These are phyloP conservation scores for Jackrogersella multiformis DNA, from an alignment of 495 filamentous ascomycete species.

Conservation along the genomic window DNA sequence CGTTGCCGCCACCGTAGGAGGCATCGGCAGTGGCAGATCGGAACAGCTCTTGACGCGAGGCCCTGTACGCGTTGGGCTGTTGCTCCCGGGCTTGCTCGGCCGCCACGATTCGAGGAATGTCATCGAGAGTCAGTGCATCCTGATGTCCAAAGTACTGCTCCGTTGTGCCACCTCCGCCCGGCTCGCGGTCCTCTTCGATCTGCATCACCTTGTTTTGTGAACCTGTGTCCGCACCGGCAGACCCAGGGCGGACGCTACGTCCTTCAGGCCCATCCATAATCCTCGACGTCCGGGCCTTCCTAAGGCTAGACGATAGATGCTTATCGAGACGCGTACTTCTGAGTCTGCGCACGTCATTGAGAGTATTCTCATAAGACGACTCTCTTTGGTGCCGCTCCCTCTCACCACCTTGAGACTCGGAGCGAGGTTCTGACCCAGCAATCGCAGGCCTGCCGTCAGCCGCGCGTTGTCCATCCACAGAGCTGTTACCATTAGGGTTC, in stretches of 20 bases:
- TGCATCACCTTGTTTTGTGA: slow-evolving; percentile 69
- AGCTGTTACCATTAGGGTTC: slow-evolving; percentile 72
- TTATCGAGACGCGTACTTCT: slow-evolving; percentile 94
- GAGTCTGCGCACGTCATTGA: slow-evolving; percentile 91
- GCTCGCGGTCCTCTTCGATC: slow-evolving; percentile 88
- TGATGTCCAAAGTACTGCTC: slow-evolving; percentile 88
- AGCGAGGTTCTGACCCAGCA: slow-evolving; percentile 72
- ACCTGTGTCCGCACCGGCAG: slow-evolving; percentile 72
- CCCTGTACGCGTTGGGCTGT: slow-evolving; percentile 74
- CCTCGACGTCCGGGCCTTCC: slow-evolving; percentile 86
- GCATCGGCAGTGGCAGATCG: slow-evolving; percentile 69
- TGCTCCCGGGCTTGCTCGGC: slow-evolving; percentile 95
- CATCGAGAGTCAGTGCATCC: slow-evolving; percentile 91
- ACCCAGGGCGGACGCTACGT: slow-evolving; percentile 77
- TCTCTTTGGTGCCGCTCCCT: slow-evolving; percentile 66
- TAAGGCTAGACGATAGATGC: slow-evolving; percentile 88
- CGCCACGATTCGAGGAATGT: slow-evolving; percentile 96
- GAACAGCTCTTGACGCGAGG: slow-evolving; percentile 77
- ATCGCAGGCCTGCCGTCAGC: slow-evolving; percentile 53
- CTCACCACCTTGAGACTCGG: slow-evolving; percentile 74
- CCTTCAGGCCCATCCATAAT: slow-evolving; percentile 94
- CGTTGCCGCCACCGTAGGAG: slow-evolving; percentile 76
- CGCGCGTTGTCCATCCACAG: slow-evolving; percentile 68
- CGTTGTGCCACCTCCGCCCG: slow-evolving; percentile 73
- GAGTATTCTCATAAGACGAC: slow-evolving; percentile 91